A percentile compares a stretch with the other conserved stretches of the same genome.
Evolutionary conservation across 345 rosid genomes (phyloP).

Genomic region (Gossypium sturtianum): DNA sequence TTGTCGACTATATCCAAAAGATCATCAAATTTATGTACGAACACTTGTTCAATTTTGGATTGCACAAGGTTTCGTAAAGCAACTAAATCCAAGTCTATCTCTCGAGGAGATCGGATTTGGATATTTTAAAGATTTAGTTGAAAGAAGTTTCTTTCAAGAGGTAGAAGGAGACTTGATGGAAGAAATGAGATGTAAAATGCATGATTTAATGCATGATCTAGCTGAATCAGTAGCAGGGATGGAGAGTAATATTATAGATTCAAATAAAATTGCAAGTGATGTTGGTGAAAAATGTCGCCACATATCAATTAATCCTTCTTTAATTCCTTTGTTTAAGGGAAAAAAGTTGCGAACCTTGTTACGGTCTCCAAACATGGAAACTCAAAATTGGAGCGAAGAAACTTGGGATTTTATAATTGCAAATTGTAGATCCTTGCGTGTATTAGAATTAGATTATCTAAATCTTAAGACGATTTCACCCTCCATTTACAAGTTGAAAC

Average conservation of each 20-base stretch:
- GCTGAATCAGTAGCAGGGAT: background rate
- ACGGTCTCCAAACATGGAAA: fast-evolving
- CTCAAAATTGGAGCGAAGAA: background rate
- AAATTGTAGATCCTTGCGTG: background rate
- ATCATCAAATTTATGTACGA: fast-evolving
- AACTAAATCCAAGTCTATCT: background rate
- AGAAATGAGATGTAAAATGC: background rate
- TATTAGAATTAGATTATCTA: fast-evolving
- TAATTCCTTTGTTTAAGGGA: no score
- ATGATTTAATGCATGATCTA: background rate
- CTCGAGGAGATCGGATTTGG: background rate
- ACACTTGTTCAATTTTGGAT: background rate
- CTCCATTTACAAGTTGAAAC: background rate
- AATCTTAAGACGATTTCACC: background rate
- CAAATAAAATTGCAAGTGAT: background rate
- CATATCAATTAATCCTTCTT: background rate
- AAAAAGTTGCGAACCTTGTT: background rate
- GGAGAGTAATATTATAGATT: background rate
- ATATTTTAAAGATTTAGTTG: background rate
- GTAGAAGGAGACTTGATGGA: background rate
- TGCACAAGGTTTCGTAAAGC: background rate
- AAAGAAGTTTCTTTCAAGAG: background rate
- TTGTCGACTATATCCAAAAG: background rate
- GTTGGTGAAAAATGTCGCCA: background rate
- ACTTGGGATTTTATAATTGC: background rate